Evolutionary conservation across 2,329 filamentous ascomycete species (phyloP), one percentile per base, ranked within the genome.

Genomic region (Zasmidium angulare): DNA sequence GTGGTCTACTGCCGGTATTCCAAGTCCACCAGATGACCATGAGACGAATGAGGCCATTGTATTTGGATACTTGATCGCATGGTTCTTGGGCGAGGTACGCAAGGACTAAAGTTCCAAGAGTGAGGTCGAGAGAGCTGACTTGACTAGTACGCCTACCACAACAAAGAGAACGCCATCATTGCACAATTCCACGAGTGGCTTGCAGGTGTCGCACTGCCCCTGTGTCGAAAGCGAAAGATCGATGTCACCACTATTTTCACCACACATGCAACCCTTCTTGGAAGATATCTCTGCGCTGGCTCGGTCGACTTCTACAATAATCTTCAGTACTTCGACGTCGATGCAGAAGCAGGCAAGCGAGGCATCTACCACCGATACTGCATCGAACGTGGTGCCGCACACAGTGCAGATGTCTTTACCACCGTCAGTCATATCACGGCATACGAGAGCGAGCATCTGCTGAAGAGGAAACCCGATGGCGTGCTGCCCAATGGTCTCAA

Each of bases 291-390:
- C 51, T 98, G 95, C 74, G 95, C 95, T 53, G 95, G 95, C 55
- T 97, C 93, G 0, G 95, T 98, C 63, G 95, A 99, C 75, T 98
- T 99, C 75, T 99, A 99, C 84, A 99, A 98, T 81, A 97, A 98
- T 76, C 84, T 99, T 55, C 93, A 98, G 76, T 89, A 87, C 79
- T 98, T 99, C 72, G 93, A 99, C 73, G 92, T 96, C 26, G 95
- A 99, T 74, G 87, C 91, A 4, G 95, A 99, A 78, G 95, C 95
- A 19, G 95, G 95, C 62, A 98, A 97, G 82, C 90, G 95, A 71
- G 95, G 95, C 59, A 98, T 99, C 75, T 99, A 98, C 80, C 95
- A 99, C 79, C 84, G 95, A 61, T 98, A 98, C 81, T 98, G 95
- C 79, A 96, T 99, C 71, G 95, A 99, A 79, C 89, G 95, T 65